Conservation (phyloP, 2,329 filamentous ascomycete genomes). For the Didymella arachidicola region DNA sequence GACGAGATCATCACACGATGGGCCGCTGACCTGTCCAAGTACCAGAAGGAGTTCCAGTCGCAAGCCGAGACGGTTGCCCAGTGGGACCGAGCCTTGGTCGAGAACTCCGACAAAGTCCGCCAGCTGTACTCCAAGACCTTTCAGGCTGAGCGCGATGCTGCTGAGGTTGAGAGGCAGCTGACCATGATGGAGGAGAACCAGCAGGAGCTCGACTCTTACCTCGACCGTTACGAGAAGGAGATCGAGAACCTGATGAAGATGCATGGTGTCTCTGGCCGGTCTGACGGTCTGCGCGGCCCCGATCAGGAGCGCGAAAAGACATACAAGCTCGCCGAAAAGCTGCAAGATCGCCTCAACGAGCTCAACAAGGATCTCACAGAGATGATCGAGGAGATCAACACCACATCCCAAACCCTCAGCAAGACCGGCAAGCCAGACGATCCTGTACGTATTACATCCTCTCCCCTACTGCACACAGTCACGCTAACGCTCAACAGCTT, state of each 20-base stretch:
- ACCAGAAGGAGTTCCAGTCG: slow-evolving; percentile 94
- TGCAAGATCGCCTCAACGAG: slow-evolving; percentile 88
- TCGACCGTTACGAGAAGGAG: slow-evolving; percentile 90
- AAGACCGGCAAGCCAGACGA: slow-evolving; percentile 79
- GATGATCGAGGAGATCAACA: slow-evolving; percentile 99
- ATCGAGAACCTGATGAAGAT: slow-evolving; percentile 93
- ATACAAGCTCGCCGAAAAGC: slow-evolving; percentile 91
- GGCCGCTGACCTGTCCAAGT: slow-evolving; percentile 93
- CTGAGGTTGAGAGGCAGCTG: slow-evolving; percentile 92
- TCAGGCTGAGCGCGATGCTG: slow-evolving; percentile 90
- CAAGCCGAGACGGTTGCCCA: slow-evolving; percentile 85
- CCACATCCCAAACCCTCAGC: slow-evolving; percentile 85
- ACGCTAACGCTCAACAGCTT: slow-evolving; percentile 63
- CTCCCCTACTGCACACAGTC: not conserved
- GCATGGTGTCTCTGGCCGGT: slow-evolving; percentile 68
- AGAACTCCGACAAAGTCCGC: slow-evolving; percentile 94
- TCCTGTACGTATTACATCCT: slow-evolving; percentile 32
- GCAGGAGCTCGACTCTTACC: slow-evolving; percentile 84
- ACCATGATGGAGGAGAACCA: slow-evolving; percentile 90
- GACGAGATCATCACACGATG: slow-evolving; percentile 97
- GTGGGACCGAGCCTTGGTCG: slow-evolving; percentile 92
- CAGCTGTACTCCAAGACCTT: slow-evolving; percentile 91
- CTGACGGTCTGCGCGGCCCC: slow-evolving; percentile 80
- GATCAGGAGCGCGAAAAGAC: slow-evolving; percentile 96
- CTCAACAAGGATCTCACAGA: slow-evolving; percentile 91